Base-by-base conservation (phyloP, 176 grass and related monocot species). In the Alloteropsis semialata region DNA sequence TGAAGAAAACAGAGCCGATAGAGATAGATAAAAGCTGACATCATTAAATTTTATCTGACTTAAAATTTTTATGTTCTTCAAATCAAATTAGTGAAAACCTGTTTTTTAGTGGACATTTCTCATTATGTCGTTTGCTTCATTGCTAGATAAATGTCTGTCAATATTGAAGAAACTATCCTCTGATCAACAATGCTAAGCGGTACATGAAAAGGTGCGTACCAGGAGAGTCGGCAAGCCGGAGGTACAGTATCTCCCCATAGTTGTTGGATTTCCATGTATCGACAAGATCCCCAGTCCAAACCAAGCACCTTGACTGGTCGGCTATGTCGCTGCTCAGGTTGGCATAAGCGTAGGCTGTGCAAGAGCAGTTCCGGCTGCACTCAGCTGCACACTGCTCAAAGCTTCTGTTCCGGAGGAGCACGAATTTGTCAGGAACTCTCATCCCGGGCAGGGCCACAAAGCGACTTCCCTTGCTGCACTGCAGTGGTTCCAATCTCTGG, bases 351-450 rank as follows among this genome's bases (percentile, higher is more conserved):
- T 94, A 91, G 18, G 89, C 89, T 7, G 53, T 30, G 18, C 92
- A 94, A 0, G 86, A 94, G 72, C 92, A 91, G 75, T 94, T 86
- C 0, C 6, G 6, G 37, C 18, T 83, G 69, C 88, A 94, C 75
- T 87, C 71, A 4, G 69, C 86, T 6, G 19, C 65, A 12, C 76
- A 88, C 75, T 73, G 55, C 14, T 91, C 46, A 0, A 89, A 84
- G 44, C 63, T 91, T 43, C 61, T 53, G 45, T 77, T 94, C 27
- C n/a, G 36, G 22, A 89, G 65, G 18, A 39, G 65, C 18, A 79
- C 36, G 24, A 72, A 72, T 24, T 79, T 86, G 22, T 84, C 89
- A 0, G 89, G 86, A 39, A 91, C 66, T 28, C 83, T 91, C 66
- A 81, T 87, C 24, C 27, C 85, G 6, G 41, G 34, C 46, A 85